A percentile compares a stretch with the other conserved stretches of the same genome.
phyloP scores from a whole-genome alignment of 441 rosid species.

The Erysimum cheiri region DNA sequence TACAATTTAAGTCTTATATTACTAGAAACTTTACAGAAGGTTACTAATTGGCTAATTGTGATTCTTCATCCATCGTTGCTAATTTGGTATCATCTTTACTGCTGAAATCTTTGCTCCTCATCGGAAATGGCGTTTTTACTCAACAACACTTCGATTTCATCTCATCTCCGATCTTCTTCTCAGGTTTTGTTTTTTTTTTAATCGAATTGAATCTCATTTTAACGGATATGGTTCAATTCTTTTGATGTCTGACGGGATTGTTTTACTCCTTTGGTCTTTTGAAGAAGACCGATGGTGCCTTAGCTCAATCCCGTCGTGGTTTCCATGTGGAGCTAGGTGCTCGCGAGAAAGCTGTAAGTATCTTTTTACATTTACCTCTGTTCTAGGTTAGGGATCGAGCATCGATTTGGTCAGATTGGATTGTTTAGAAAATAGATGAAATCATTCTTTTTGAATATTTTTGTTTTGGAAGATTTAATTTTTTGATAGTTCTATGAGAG shows the following conservation, averaged over 20 bases:
- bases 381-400: constrained; percentile 1
- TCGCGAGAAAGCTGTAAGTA: constrained; percentile 91
- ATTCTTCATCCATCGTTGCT: constrained; percentile 4
- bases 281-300: constrained; percentile 52
- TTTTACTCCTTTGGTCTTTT: constrained; percentile 11
- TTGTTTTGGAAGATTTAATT: no score
- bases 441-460: not conserved
- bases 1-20: constrained; percentile 13
- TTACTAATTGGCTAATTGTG: not conserved
- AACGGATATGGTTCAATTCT: constrained; percentile 24
- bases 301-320: constrained; percentile 60
- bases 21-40: not conserved
- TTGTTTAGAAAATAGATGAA: not conserved
- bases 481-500: no score
- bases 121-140: constrained; percentile 70
- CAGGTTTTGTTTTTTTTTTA: constrained; percentile 51
- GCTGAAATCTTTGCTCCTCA: constrained; percentile 2
- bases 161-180: constrained; percentile 62
- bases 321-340: constrained; percentile 76
- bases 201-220: not conserved
- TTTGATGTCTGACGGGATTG: constrained; percentile 1
- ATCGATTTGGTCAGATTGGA: not conserved
- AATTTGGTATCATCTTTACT: constrained; percentile 2
- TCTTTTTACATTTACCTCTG: not conserved
- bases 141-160: constrained; percentile 52